Evolutionary conservation across 768 basidiomycete genomes (phyloP).

Genomic region (Phaffia tasmanica): DNA sequence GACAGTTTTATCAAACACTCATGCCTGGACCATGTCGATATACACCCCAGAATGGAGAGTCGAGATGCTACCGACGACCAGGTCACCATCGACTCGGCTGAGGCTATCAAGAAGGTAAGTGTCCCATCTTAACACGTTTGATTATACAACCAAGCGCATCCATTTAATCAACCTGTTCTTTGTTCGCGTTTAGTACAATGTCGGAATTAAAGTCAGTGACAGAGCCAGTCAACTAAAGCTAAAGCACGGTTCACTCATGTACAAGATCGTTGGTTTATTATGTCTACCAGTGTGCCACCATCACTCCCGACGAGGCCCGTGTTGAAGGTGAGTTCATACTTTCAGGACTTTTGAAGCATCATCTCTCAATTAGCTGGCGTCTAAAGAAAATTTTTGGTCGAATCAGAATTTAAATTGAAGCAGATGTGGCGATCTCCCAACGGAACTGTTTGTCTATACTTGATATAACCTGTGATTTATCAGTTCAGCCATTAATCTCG

Average conservation of each 20-base stretch:
- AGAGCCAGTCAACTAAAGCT: neutral
- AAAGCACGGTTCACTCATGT: neutral
- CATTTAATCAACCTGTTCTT: neutral
- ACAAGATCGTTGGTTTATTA: neutral
- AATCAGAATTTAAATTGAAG: conserved; percentile 81
- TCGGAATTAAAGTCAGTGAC: conserved; percentile 67
- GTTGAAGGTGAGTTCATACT: conserved; percentile 46
- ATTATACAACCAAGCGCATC: neutral
- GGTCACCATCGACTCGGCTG: conserved; percentile 83
- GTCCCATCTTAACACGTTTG: too few species aligned
- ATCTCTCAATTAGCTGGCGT: neutral
- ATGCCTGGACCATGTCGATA: neutral
- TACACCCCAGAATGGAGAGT: conserved; percentile 50
- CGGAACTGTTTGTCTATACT: conserved; percentile 56
- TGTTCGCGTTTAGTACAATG: conserved; percentile 48
- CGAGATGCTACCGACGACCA: conserved; percentile 87
- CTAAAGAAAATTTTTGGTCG: neutral
- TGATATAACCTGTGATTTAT: neutral
- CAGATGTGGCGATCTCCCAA: conserved; percentile 89
- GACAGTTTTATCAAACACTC: neutral
- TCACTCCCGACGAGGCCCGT: conserved; percentile 94
- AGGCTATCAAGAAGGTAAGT: conserved; percentile 66
- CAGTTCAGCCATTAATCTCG: neutral
- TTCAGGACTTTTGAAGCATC: too few species aligned
- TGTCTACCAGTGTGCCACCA: conserved; percentile 64